Evolutionary conservation across 352 stramenopile genomes (phyloP).

Genomic region (Phytophthora colocasiae): DNA sequence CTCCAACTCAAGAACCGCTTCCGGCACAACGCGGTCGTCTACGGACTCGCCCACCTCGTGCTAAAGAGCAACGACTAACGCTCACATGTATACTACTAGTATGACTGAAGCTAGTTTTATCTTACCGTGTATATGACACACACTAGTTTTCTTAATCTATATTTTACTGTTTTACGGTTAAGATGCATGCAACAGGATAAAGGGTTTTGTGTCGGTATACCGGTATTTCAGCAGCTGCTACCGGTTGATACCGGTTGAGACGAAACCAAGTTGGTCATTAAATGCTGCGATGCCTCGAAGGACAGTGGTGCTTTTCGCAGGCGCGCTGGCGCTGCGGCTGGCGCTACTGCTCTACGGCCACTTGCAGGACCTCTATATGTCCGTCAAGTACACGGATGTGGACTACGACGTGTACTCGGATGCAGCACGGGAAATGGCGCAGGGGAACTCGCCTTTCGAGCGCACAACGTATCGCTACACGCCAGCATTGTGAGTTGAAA

Average conservation of each 20-base stretch:
- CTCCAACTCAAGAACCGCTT: constrained; percentile 75
- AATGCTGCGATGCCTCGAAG: constrained; percentile 24
- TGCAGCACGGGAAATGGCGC: constrained; percentile 91
- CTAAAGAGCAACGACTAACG: constrained; percentile 52
- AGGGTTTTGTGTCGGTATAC: no score
- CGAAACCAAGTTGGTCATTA: no score
- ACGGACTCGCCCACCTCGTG: constrained; percentile 63
- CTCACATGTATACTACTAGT: no score
- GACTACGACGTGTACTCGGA: constrained; percentile 99
- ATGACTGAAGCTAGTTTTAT: background rate
- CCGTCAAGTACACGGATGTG: constrained; percentile 98
- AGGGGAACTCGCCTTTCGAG: constrained; percentile 93
- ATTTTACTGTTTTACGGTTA: background rate
- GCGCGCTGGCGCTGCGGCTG: constrained; percentile 65
- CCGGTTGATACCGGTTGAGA: no score
- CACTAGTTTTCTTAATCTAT: background rate
- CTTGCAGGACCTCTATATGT: constrained; percentile 78
- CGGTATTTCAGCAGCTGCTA: no score
- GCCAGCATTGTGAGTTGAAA: constrained; percentile 90
- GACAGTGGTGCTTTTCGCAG: constrained; percentile 48
- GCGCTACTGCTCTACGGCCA: constrained; percentile 75
- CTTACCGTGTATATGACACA: no score
- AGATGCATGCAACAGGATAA: no score
- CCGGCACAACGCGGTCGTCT: constrained; percentile 75
- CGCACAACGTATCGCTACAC: constrained; percentile 99